phyloP scores from a whole-genome alignment of 1,139 yeast species.

The Geotrichum candidum region DNA sequence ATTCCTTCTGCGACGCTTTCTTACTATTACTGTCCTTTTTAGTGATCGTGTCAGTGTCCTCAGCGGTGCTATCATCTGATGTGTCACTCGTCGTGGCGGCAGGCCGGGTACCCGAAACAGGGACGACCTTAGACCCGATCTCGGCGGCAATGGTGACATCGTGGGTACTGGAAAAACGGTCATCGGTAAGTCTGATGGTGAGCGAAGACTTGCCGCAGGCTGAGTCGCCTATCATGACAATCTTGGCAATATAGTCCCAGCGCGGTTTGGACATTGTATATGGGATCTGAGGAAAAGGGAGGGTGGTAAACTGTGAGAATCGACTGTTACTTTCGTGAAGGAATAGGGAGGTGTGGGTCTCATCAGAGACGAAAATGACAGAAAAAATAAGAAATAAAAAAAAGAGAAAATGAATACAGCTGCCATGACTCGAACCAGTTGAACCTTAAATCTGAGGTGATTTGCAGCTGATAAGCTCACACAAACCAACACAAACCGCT shows the following conservation, averaged over 20 bases:
- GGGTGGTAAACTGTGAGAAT: not conserved
- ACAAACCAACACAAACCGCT: not conserved
- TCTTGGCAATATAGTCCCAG: conserved; percentile 30
- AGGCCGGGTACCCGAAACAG: conserved; percentile 25
- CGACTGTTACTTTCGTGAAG: not conserved
- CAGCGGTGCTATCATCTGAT: not conserved
- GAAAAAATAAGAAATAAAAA: not conserved
- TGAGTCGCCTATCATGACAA: conserved; percentile 19
- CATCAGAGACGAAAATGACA: not conserved
- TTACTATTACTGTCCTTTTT: conserved; percentile 4
- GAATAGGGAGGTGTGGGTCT: not conserved
- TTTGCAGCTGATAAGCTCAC: not conserved
- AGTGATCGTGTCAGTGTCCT: not conserved
- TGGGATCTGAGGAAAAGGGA: not conserved
- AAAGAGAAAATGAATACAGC: not conserved
- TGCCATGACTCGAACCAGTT: not conserved
- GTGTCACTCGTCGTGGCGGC: not conserved
- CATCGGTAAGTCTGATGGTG: conserved; percentile 35
- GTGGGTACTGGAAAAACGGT: conserved; percentile 34
- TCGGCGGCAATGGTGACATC: conserved; percentile 39
- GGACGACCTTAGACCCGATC: conserved; percentile 35
- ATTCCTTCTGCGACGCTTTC: conserved; percentile 20
- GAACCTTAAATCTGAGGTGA: not conserved
- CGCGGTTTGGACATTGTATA: conserved; percentile 1
- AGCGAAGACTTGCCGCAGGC: conserved; percentile 38